Evolutionary conservation across 2,329 filamentous ascomycete genomes (phyloP), one percentile per base, ranked within the genome.

Genomic region (Ascochyta koolunga): DNA sequence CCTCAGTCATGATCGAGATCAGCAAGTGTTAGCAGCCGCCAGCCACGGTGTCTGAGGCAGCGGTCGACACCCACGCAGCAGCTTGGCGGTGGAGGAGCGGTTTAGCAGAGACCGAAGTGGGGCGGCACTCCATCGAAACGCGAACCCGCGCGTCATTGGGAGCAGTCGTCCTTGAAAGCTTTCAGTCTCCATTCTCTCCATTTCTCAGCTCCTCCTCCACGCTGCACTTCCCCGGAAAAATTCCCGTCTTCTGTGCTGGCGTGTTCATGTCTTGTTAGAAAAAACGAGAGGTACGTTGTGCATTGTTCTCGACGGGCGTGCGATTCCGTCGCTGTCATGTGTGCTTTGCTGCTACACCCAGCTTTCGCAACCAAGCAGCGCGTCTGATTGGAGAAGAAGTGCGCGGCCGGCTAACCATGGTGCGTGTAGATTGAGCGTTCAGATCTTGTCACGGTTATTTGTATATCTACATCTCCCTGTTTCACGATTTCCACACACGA

Each of bases 401-500:
- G 53, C 53, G 53, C 53, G 53, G 53, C 53, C 53, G 53, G 53
- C 53, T 56, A 39, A 56, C 47, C 3, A 27, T 47, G 29, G 22
- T 31, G 18, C 21, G 46, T 42, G 22, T 32, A 56, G 52, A 36
- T 52, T 31, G 38, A 56, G 27, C 42, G 19, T 48, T 33, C 18
- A 41, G 15, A 38, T 51, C 41, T 46, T 50, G 37, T 56, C 37
- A 47, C 42, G 43, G 38, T 33, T 40, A 42, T 48, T 35, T 43
- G 42, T 43, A 48, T 48, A 48, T 33, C 33, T 31, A 35, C 27
- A 25, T 22, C 40, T 29, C 32, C 24, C 32, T 53, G 44, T 41
- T 41, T 5, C 31, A 38, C 19, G 16, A 42, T 9, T 16, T 16
- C 15, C 11, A 16, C n/a, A 33, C 15, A 33, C 24, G 15, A 42